Percentiles rank a stretch among this genome's conserved stretches.
These are phyloP conservation scores for Chaetomiaceae sp. DNA, from an alignment of 2,329 filamentous ascomycete genomes.

Conservation along the genomic window DNA sequence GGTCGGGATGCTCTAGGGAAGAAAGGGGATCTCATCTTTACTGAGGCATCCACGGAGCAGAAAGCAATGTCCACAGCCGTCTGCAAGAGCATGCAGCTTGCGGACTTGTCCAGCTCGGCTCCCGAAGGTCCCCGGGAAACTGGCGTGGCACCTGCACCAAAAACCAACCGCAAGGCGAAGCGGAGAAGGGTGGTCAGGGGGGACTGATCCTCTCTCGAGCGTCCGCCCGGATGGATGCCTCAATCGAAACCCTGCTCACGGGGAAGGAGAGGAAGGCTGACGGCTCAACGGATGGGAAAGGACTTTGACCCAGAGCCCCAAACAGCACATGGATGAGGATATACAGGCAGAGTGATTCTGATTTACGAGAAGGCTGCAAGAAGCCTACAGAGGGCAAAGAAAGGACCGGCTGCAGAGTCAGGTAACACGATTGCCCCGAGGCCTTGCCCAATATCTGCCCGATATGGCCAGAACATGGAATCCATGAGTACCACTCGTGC, in stretches of 20 bases:
- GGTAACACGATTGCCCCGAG: too few relatives aligned
- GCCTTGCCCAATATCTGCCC: too few relatives aligned
- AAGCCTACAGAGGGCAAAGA: too few relatives aligned
- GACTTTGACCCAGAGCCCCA: too few relatives aligned
- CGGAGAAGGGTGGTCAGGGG: conserved; percentile 11
- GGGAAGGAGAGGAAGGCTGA: conserved; percentile 8
- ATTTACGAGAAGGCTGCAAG: too few relatives aligned
- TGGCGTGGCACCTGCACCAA: not conserved
- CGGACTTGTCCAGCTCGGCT: not conserved
- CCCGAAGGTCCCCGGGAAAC: not conserved
- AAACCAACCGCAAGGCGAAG: not conserved
- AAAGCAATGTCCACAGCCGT: not conserved
- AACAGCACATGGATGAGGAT: too few relatives aligned
- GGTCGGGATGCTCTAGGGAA: conserved; percentile 56
- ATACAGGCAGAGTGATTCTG: too few relatives aligned
- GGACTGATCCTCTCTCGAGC: not conserved
- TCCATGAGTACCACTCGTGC: too few relatives aligned
- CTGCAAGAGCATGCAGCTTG: too few relatives aligned
- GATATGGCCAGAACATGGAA: too few relatives aligned
- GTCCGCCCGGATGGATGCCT: not conserved
- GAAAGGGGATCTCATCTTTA: conserved; percentile 66
- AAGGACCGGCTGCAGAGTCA: too few relatives aligned
- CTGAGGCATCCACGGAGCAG: conserved; percentile 46
- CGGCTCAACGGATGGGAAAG: too few relatives aligned
- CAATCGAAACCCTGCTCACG: not conserved